These are phyloP conservation scores for Venturia carpophila DNA, from an alignment of 2,329 filamentous ascomycete species.

Conservation along the genomic window DNA sequence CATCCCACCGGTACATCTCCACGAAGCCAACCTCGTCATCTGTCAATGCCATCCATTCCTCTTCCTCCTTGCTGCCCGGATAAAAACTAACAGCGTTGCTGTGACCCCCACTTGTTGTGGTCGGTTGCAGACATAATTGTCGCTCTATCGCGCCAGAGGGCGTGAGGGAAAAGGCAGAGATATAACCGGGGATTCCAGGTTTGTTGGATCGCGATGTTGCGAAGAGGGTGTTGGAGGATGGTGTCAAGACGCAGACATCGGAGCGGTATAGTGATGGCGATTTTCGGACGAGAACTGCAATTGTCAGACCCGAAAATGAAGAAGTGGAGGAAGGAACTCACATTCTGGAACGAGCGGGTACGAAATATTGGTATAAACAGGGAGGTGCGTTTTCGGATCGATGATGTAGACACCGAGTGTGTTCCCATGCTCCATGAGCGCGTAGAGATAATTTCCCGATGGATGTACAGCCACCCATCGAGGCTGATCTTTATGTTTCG, in stretches of 20 bases:
- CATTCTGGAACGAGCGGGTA: slow-evolving; percentile 76
- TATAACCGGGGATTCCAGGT: slow-evolving; percentile 69
- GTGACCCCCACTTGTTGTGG: slow-evolving; percentile 78
- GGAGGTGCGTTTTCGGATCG: slow-evolving; percentile 63
- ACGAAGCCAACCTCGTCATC: slow-evolving; percentile 83
- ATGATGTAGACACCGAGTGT: slow-evolving; percentile 73
- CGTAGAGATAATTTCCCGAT: slow-evolving; percentile 71
- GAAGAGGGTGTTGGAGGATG: slow-evolving; percentile 67
- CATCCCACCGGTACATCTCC: slow-evolving; percentile 80
- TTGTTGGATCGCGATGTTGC: slow-evolving; percentile 75
- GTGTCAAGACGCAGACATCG: slow-evolving; percentile 70
- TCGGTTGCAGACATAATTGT: slow-evolving; percentile 75
- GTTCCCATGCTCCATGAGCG: slow-evolving; percentile 85
- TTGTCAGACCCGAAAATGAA: slow-evolving; percentile 7
- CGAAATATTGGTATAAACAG: slow-evolving; percentile 67
- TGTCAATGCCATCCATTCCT: slow-evolving; percentile 84
- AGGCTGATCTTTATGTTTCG: slow-evolving; percentile 65
- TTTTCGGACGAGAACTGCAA: slow-evolving; percentile 29
- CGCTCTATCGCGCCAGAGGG: slow-evolving; percentile 63
- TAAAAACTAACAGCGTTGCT: slow-evolving; percentile 82
- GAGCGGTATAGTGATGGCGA: slow-evolving; percentile 65
- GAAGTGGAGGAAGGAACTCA: slow-evolving; percentile 29
- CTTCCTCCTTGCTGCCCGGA: slow-evolving; percentile 81
- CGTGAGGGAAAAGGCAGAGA: slow-evolving; percentile 67
- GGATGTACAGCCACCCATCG: slow-evolving; percentile 83